Evolutionary conservation across 2,329 filamentous ascomycete species (phyloP), one percentile per base, ranked within the genome.

Genomic region (Ophiostoma pallidulum): DNA sequence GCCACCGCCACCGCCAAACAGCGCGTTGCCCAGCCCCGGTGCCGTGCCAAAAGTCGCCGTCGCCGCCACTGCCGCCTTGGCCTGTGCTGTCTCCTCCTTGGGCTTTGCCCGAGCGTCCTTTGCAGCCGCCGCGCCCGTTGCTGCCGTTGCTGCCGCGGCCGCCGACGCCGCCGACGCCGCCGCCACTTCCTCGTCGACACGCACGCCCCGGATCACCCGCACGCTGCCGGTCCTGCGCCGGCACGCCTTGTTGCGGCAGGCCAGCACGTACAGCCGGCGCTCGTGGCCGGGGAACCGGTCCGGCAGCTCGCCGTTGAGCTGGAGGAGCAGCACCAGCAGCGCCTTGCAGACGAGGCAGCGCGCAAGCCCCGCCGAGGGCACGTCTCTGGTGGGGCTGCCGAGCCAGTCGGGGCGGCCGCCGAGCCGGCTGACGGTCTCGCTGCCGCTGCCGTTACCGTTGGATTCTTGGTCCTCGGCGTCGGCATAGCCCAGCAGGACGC

Each of bases 371-470:
- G 84, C 84, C 1, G 86, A 85, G 8, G 91, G 86, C 4, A 84
- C 72, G 33, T n/a, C 73, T 77, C 35, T 74, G 77, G 45, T 73
- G 69, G n/a, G 74, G n/a, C n/a, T 66, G 56, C 90, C 82, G 32
- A 95, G 71, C 92, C 92, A 98, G 65, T 83, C 81, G 45, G 92
- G 88, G 58, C 72, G 75, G 47, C 92, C 92, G 55, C 92, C 92
- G 10, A 98, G 72, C 56, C 91, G 86, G 64, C 87, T 96, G 60
- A 94, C 83, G 12, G 78, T 76, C 64, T 98, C 86, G 61, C 82
- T 45, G 40, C 24, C 35, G 19, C 18, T 26, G 16, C n/a, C 32
- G 0, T 26, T 26, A 13, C 40, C 43, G 12, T 37, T 33, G 14
- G 38, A 33, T n/a, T 39, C 40, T 37, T 50, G 44, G 36, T 50